Evolutionary conservation across 1,284 basidiomycete species (phyloP), one percentile per base, ranked within the genome.

Genomic region (Sporisorium graminicola): DNA sequence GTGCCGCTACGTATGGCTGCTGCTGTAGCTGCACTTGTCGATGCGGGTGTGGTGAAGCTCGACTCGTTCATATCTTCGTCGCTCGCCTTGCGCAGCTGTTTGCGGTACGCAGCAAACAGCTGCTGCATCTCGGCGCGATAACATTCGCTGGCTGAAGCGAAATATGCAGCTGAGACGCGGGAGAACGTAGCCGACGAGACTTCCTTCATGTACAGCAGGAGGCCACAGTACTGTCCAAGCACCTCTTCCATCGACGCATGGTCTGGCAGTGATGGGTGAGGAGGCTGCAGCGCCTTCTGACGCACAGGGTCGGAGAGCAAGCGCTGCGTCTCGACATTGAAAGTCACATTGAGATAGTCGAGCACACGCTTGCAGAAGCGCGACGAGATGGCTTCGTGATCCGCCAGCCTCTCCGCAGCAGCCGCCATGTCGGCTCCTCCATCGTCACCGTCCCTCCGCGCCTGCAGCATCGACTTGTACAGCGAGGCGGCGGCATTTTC

Each of bases 381-480:
- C 3, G 89, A 86, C 66, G 95, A 94, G 79, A 95, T 90, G 3
- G 91, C 92, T 70, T 90, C 90, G 85, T 98, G 98, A 85, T 98
- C 94, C 65, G 92, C 90, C 71, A 98, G 87, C 24, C 94, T 89
- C 85, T 95, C 94, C 3, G 85, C 78, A 12, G 94, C 94, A 0
- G 95, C 95, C 9, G 94, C 93, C 90, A 98, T 95, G 52, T 79
- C 80, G 5, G 70, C 73, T 40, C 70, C 74, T 27, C 73, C 74
- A 92, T 92, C 81, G 91, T 92, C 83, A n/a, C 65, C 67, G 27
- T 81, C 79, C n/a, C 97, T 94, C 73, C 92, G 88, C n/a, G 94
- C 92, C 5, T 95, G 94, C 78, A 94, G 91, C 16, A 99, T 87
- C 1, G 95, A 95, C 85, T 97, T 97, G 88, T 99, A 99, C n/a